Base-by-base conservation (phyloP, 768 basidiomycete genomes). In the Tubosaeta brunneosetosa region DNA sequence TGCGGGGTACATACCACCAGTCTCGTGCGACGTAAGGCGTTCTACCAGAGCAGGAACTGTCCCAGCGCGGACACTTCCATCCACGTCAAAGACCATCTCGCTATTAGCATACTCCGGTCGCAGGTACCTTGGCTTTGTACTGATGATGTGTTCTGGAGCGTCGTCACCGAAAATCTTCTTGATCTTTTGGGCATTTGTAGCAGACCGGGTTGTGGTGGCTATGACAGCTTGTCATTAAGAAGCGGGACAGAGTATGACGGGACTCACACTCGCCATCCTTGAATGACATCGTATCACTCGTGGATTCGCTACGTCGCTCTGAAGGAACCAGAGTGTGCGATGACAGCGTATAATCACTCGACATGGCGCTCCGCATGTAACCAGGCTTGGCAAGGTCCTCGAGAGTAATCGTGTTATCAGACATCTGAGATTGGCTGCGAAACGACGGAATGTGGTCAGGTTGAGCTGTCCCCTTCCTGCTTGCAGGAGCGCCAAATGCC, bases 21-120 rank as follows among this genome's bases (percentile, higher is more conserved):
- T 82, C 56, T 94, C 92, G 63, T 99, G 95, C 14, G 88, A 84
- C 3, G 97, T 97, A 47, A 98, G 73, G 10, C 91, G 83, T 64
- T 94, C 93, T 2, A 97, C 86, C 11, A 98, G 74, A 3, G 93
- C 92, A 17, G 81, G 72, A 1, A 94, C 77, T 0, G 94, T 93
- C 4, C 94, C 97, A 27, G 88, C 97, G 40, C 86, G 81, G 50
- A 98, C 85, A 43, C 81, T 77, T 25, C 87, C 85, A 63, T 97
- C 91, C 7, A 86, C 80, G 58, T 93, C 90, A 60, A 95, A 86
- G 44, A 88, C 70, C 57, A 98, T 88, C 53, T 97, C 94, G 9
- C 78, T 77, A 40, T 84, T 82, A 50, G 76, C 80, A 66, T 91
- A 91, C 59, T 89, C 88, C 12, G 88, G 82, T 6, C 82, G 83